These are phyloP conservation scores for Blastobotrys parvus DNA, from an alignment of 805 yeast genomes.

Conservation along the genomic window DNA sequence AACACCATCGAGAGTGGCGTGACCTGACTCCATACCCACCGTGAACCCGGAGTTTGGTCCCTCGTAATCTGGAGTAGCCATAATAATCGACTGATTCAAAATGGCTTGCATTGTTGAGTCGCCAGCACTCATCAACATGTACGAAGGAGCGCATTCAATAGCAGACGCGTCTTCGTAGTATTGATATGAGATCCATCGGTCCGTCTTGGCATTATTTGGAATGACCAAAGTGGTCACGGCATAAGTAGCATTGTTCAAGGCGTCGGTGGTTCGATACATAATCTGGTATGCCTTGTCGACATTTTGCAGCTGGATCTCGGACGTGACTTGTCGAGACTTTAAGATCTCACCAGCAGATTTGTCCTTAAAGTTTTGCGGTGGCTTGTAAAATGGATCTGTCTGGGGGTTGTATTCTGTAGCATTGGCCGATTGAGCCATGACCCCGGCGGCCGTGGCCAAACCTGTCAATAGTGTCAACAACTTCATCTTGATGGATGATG, in stretches of 20 bases:
- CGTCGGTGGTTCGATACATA: constrained; percentile 12
- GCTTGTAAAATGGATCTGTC: constrained; percentile 15
- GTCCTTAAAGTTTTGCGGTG: constrained; percentile 14
- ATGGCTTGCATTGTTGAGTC: constrained; percentile 10
- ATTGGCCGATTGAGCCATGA: neutral
- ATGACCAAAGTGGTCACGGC: constrained; percentile 23
- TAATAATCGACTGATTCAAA: constrained; percentile 13
- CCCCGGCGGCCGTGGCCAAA: neutral
- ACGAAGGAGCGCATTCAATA: constrained; percentile 24
- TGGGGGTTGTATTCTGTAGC: constrained; percentile 8
- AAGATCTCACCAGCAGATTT: constrained; percentile 8
- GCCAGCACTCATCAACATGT: constrained; percentile 10
- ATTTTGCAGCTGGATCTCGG: constrained; percentile 1
- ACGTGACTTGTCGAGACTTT: constrained; percentile 4
- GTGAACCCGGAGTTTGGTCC: constrained; percentile 23
- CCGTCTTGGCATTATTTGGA: constrained; percentile 14
- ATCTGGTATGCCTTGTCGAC: constrained; percentile 12
- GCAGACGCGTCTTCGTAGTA: constrained; percentile 22
- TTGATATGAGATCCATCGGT: constrained; percentile 21
- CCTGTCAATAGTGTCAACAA: neutral
- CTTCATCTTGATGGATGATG: neutral
- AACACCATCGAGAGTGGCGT: constrained; percentile 21
- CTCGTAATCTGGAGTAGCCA: constrained; percentile 23
- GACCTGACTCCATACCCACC: constrained; percentile 22
- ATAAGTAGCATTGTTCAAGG: constrained; percentile 10